Evolutionary conservation across 2,329 filamentous ascomycete genomes (phyloP), one percentile per base, ranked within the genome.

Genomic region (Aspergillus neotritici): DNA sequence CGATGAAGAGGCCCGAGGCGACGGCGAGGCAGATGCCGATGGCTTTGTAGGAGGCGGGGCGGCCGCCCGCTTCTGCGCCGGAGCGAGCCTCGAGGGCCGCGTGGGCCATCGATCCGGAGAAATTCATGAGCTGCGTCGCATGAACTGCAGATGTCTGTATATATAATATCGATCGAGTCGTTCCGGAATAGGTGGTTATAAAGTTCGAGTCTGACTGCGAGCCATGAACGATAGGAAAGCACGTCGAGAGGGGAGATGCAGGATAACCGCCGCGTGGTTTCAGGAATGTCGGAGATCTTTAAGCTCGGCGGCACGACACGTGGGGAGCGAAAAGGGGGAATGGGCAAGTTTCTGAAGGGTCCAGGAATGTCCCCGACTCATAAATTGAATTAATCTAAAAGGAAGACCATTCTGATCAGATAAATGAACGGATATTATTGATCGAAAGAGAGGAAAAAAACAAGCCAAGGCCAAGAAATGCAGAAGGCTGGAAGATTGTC

Each of bases 1-100:
- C 93, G 61, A 98, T 98, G 64, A 97, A 97, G 45, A 87, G 65
- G 33, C 93, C 93, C 0, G 91, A 97, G 28, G 82, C 81, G 46
- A 96, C 77, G 12, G 93, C 93, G 30, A 98, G 75, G 15, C 82
- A 76, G 49, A 98, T 87, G 43, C 93, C 93, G 53, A 97, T 79
- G 17, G 83, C 80, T 64, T 96, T 97, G 77, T 86, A 97, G 29
- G 72, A 69, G 8, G 75, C 65, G 1, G 80, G 80, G 15, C 78
- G 72, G 8, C 52, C 54, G 33, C 44, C 43, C 28, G 21, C 35
- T 31, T 25, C 17, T 15, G 43, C 41, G 21, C 69, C 70, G 31
- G 67, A 65, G 48, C 76, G 72, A 17, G 67, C 67, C 49, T 72
- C 62, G 34, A 79, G 61, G 11, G 63, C 29, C 21, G 37, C 17